Percentiles rank a stretch among this genome's conserved stretches.
Conservation (phyloP, 2,329 filamentous ascomycete species). For the Colletotrichum orbiculare region DNA sequence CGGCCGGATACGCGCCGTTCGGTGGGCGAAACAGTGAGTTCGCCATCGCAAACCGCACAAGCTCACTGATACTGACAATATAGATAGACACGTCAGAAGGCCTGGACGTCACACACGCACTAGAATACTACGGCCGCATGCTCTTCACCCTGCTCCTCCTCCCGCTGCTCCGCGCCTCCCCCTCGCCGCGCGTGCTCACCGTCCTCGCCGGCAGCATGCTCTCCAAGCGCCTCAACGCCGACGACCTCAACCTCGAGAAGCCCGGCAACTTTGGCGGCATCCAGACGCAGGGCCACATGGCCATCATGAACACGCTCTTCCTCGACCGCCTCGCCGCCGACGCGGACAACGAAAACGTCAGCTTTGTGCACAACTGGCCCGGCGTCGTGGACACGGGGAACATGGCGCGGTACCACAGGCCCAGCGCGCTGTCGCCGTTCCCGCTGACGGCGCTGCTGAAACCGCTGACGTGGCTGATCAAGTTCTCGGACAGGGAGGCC, state of each 20-base stretch:
- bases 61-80: neutral
- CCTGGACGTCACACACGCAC: conserved; percentile 51
- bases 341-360: conserved; percentile 31
- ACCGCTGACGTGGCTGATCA: conserved; percentile 28
- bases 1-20: conserved; percentile 56
- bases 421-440: conserved; percentile 15
- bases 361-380: conserved; percentile 46
- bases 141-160: conserved; percentile 53
- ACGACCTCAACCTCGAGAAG: conserved; percentile 41
- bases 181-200: conserved; percentile 41
- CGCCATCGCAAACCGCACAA: no score
- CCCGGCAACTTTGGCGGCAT: conserved; percentile 40
- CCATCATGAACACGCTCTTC: conserved; percentile 40
- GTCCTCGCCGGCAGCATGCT: conserved; percentile 41
- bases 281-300: conserved; percentile 35
- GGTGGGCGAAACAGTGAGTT: conserved; percentile 41
- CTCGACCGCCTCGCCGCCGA: conserved; percentile 40
- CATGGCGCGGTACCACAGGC: conserved; percentile 15
- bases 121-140: conserved; percentile 58
- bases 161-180: conserved; percentile 47
- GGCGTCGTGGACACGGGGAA: conserved; percentile 43
- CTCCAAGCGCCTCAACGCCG: conserved; percentile 37
- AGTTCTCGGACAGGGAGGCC: conserved; percentile 11
- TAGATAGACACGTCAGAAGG: conserved; percentile 52
- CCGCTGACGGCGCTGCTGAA: conserved; percentile 26